Base-by-base conservation (phyloP, 2,329 filamentous ascomycete genomes). In the Ceratocystis albifundus region DNA sequence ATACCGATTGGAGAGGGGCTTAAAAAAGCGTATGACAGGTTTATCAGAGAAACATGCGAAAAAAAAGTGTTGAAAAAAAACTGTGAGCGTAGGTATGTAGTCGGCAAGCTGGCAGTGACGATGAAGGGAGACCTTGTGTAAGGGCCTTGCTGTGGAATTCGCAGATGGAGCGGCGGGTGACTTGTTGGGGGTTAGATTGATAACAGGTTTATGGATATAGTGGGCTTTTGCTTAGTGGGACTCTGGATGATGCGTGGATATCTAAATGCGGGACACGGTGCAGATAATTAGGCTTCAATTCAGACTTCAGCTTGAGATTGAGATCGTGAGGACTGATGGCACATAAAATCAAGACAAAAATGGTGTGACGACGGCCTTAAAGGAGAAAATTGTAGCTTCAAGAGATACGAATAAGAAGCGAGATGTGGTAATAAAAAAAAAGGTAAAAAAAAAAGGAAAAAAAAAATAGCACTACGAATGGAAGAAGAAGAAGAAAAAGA, bases 1-100 rank as follows among this genome's bases (percentile, higher is more conserved):
- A 96, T 85, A 72, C 90, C 89, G 69, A 28, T 59, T 28, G 25
- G 36, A 41, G 48, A 20, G 48, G 48, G 45, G n/a, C 25, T 36
- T 41, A 55, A 32, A 50, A 64, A 50, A 30, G 62, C 44, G 30
- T 53, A 55, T 32, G 45, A 12, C 45, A 44, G 30, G 10, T 32
- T 25, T 46, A 32, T 50, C 30, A 64, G 15, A 64, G 36, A 50
- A 53, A 45, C 61, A 46, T 30, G 22, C 41, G 61, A 46, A 62
- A 3, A 62, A 30, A 20, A 4, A 36, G 5, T n/a, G n/a, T n/a
- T n/a, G n/a, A n/a, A 2, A 41, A 62, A 15, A 22, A 25, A 6
- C 10, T 32, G 5, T 22, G 17, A 20, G 36, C 10, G 36, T 28
- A 15, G 30, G 41, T 22, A 10, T 30, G 61, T 45, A 62, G 53